Base-by-base conservation (phyloP, 2,329 filamentous ascomycete genomes). In the Fusarium austroafricanum region DNA sequence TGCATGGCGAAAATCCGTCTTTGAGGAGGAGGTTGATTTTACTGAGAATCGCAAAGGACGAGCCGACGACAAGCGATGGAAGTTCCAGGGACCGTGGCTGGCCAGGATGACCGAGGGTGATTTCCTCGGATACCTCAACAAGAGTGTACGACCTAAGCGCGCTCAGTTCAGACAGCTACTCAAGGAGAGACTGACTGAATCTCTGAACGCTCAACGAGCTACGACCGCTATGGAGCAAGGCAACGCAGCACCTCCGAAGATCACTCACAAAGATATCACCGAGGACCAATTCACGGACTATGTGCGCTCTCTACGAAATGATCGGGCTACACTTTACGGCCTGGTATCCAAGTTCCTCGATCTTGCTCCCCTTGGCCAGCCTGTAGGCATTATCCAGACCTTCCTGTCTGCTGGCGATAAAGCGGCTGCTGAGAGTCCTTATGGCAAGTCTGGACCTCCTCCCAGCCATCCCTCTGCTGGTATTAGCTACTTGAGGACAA, bases 11-110 rank as follows among this genome's bases (percentile, higher is more conserved):
- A 82, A 78, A 69, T 89, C 87, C 5, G 87, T 89, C 5, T 90
- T 90, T 46, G 88, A 90, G 68, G 83, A 86, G 64, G 79, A 83
- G 31, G 77, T 81, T 71, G 88, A 90, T 68, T 78, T 84, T 47
- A 90, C 86, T 39, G 77, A 79, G 28, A 70, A 83, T 26, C 71
- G 75, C 40, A 61, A 73, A 17, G 75, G 76, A 58, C 73, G 79
- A 39, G 71, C 75, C 35, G 78, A 80, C 47, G 83, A 84, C 64
- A 82, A 81, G 69, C 83, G 89, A 66, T 92, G 89, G 89, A 90
- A 88, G 75, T 91, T 90, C 67, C 79, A 79, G 26, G 89, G 89
- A 1, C 89, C 89, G 5, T 91, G 88, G 88, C 81, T 91, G 33
- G 88, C 87, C 33, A 86, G 86, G 42, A 83, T 90, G 81, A 84